phyloP scores from a whole-genome alignment of 176 grass and related monocot genomes.

The Musa schizocarpa region DNA sequence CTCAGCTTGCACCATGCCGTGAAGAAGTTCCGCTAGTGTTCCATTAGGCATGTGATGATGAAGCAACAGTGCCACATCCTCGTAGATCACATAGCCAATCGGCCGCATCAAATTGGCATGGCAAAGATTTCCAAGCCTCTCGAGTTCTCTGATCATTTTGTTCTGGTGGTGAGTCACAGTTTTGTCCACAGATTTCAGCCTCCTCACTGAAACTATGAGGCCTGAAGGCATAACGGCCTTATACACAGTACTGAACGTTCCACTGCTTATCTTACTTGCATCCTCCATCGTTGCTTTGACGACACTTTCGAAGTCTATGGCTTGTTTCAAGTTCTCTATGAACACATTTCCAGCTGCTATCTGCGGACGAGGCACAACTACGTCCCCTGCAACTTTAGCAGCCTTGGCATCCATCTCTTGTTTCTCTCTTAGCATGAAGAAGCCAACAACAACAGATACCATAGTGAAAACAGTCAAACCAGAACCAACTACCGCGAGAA shows the following conservation, averaged over 20 bases:
- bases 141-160: constrained; percentile 92
- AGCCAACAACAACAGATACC: constrained; percentile 56
- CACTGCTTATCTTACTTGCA: constrained; percentile 41
- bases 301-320: constrained; percentile 72
- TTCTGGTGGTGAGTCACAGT: constrained; percentile 53
- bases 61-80: constrained; percentile 64
- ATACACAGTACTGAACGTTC: constrained; percentile 70
- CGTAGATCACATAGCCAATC: constrained; percentile 81
- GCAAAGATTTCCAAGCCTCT: constrained; percentile 52
- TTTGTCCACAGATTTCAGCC: constrained; percentile 73
- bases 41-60: constrained; percentile 75
- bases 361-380: constrained; percentile 36
- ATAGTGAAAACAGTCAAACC: constrained; percentile 63
- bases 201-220: constrained; percentile 68
- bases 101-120: constrained; percentile 71
- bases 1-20: constrained; percentile 16
- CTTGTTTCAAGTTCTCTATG: constrained; percentile 72
- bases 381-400: constrained; percentile 38
- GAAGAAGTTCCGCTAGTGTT: constrained; percentile 61
- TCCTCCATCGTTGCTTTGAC: constrained; percentile 70
- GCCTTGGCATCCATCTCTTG: constrained; percentile 80
- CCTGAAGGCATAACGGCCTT: constrained; percentile 88
- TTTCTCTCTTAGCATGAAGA: constrained; percentile 91
- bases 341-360: constrained; percentile 56
- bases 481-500: constrained; percentile 61